Evolutionary conservation across 225 moss, liverwort and hornwort genomes (phyloP).

Genomic region (Marchantia paleacea): DNA sequence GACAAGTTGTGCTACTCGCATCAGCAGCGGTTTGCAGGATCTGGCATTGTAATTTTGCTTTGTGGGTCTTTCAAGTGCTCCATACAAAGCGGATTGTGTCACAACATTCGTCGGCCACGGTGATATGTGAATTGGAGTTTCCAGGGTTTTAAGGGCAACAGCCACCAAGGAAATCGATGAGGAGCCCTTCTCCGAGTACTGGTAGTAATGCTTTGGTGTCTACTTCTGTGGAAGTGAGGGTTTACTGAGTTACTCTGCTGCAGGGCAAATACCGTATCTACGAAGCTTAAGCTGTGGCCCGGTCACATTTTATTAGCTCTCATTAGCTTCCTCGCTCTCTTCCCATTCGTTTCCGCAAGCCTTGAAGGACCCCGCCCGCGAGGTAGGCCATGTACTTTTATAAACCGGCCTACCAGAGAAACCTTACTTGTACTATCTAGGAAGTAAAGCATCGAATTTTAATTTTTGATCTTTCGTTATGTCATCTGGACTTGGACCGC

Average conservation of each 20-base stretch:
- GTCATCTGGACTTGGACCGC: background rate
- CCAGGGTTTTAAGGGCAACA: slow-evolving; percentile 8
- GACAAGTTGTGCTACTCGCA: slow-evolving; percentile 26
- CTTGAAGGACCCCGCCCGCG: slow-evolving; percentile 17
- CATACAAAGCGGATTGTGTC: slow-evolving; percentile 11
- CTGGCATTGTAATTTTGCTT: slow-evolving; percentile 23
- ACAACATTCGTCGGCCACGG: slow-evolving; percentile 8
- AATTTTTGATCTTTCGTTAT: background rate
- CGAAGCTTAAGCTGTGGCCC: slow-evolving; percentile 8
- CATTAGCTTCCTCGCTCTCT: slow-evolving; percentile 10
- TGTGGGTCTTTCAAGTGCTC: slow-evolving; percentile 18
- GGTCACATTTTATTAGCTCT: slow-evolving; percentile 8
- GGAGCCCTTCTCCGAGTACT: slow-evolving; percentile 10
- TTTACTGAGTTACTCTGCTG: slow-evolving; percentile 12
- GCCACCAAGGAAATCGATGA: background rate
- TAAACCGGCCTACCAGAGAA: slow-evolving; percentile 6
- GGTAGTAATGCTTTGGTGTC: slow-evolving; percentile 8
- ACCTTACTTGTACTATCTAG: slow-evolving; percentile 21
- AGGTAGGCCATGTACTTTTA: slow-evolving; percentile 20
- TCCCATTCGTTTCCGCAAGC: slow-evolving; percentile 19
- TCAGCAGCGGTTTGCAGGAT: slow-evolving; percentile 17
- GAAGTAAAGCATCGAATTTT: slow-evolving; percentile 12
- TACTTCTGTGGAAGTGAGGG: slow-evolving; percentile 5
- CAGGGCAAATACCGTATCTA: background rate
- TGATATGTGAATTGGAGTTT: background rate